Percentiles rank a stretch among this genome's conserved stretches.
These are phyloP conservation scores for Cordyceps javanica DNA, from an alignment of 2,329 filamentous ascomycete species.

Conservation along the genomic window DNA sequence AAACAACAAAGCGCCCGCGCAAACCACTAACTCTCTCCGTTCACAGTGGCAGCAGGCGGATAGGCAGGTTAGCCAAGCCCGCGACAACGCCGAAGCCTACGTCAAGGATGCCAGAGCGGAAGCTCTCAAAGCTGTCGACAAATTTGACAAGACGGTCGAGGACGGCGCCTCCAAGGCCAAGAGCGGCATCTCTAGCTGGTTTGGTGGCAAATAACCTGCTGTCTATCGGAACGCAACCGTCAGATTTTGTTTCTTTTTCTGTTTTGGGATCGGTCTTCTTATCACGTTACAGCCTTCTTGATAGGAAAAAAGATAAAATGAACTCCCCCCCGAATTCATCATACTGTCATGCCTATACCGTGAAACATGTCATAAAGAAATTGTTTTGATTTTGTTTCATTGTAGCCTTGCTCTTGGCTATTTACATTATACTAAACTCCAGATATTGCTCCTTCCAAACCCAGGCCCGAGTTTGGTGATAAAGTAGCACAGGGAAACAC, in stretches of 20 bases:
- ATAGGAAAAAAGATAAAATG: not conserved
- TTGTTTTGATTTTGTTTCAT: not conserved
- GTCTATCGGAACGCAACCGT: too few species aligned
- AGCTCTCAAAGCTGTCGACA: conserved; percentile 67
- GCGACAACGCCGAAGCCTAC: conserved; percentile 53
- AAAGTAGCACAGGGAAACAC: not conserved
- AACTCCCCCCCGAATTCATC: not conserved
- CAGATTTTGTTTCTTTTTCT: too few species aligned
- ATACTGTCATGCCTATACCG: not conserved
- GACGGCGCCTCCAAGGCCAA: conserved; percentile 75
- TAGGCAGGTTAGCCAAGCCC: conserved; percentile 54
- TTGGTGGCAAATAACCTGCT: conserved; percentile 49
- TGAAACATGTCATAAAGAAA: not conserved
- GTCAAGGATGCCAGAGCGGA: conserved; percentile 59
- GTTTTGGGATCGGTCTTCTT: too few species aligned
- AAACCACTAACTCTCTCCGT: conserved; percentile 1
- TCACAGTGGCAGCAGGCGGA: conserved; percentile 49
- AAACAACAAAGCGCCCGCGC: too few species aligned
- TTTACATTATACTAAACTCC: not conserved
- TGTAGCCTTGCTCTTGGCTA: not conserved
- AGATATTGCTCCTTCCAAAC: not conserved
- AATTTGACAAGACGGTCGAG: conserved; percentile 78
- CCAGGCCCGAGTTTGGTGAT: not conserved
- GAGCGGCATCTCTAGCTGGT: conserved; percentile 79
- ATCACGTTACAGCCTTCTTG: conserved; percentile 3